Evolutionary conservation across 306 rosid genomes (phyloP).

Genomic region (Ormosia emarginata): DNA sequence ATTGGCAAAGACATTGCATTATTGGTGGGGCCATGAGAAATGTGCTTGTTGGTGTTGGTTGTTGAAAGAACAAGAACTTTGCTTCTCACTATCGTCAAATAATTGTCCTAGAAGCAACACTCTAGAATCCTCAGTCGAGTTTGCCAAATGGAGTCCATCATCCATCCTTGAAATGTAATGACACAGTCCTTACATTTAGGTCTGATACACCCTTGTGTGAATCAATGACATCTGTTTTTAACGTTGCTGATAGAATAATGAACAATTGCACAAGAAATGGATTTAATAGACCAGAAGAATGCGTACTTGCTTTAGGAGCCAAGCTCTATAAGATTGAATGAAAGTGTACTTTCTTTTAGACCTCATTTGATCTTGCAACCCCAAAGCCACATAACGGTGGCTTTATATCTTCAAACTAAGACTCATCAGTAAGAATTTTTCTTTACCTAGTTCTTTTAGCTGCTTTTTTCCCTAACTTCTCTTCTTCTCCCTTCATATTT

Average conservation of each 20-base stretch:
- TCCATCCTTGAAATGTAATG: conserved; percentile 38
- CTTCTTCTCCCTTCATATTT: conserved; percentile 40
- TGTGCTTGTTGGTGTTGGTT: conserved; percentile 84
- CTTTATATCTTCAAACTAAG: conserved; percentile 49
- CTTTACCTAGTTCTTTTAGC: conserved; percentile 8
- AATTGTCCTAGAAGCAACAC: conserved; percentile 41
- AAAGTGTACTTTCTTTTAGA: conserved; percentile 68
- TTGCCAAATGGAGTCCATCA: conserved; percentile 33
- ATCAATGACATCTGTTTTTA: conserved; percentile 54
- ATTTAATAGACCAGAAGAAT: conserved; percentile 34
- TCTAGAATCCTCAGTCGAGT: conserved; percentile 27
- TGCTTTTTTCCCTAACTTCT: conserved; percentile 26
- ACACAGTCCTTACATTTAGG: conserved; percentile 54
- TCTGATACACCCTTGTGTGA: conserved; percentile 59
- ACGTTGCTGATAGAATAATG: conserved; percentile 33
- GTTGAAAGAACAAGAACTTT: conserved; percentile 69
- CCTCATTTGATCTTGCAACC: conserved; percentile 68
- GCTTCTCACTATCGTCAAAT: conserved; percentile 52
- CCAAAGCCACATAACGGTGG: conserved; percentile 57
- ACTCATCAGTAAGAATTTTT: conserved; percentile 44
- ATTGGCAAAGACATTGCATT: conserved; percentile 88
- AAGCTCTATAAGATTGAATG: conserved; percentile 69
- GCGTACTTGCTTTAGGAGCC: conserved; percentile 47
- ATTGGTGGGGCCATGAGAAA: conserved; percentile 92
- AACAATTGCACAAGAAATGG: conserved; percentile 26